These are phyloP conservation scores for Tolypocladium album DNA, from an alignment of 2,329 filamentous ascomycete genomes.

Conservation along the genomic window DNA sequence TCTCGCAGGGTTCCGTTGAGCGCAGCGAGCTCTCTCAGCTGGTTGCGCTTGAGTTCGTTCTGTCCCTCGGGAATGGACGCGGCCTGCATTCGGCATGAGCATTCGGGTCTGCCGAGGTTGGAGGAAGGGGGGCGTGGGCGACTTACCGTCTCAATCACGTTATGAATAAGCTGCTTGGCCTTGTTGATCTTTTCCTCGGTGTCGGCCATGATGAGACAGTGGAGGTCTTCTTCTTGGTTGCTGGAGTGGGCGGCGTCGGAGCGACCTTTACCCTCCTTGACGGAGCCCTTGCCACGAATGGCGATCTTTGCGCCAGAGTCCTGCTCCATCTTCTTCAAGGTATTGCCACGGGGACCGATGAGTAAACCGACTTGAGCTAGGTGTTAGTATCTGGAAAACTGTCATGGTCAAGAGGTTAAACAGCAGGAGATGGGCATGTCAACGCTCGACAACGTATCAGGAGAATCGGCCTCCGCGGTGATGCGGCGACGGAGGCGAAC, in stretches of 20 bases:
- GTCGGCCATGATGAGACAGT: constrained; percentile 99
- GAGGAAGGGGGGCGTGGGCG: background rate
- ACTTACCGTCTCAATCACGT: constrained; percentile 94
- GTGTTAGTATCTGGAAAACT: constrained; percentile 65
- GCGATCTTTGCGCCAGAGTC: constrained; percentile 98
- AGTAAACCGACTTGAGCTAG: constrained; percentile 98
- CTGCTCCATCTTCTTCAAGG: constrained; percentile 97
- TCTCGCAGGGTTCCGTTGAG: constrained; percentile 98
- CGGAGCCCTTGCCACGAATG: constrained; percentile 97
- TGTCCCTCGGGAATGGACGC: constrained; percentile 97
- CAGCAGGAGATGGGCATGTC: constrained; percentile 1
- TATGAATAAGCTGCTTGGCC: constrained; percentile 95
- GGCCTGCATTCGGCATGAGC: constrained; percentile 47
- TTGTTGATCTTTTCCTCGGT: constrained; percentile 99
- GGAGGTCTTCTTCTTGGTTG: constrained; percentile 98
- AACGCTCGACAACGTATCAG: background rate
- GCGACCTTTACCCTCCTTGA: constrained; percentile 98
- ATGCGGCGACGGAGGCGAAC: background rate
- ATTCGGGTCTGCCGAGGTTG: background rate
- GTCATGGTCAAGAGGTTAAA: constrained; percentile 1
- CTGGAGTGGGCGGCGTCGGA: constrained; percentile 98
- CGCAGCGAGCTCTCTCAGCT: constrained; percentile 91
- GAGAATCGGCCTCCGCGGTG: background rate
- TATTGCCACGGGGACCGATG: constrained; percentile 99
- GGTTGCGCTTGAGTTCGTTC: constrained; percentile 97